Evolutionary conservation across 306 rosid genomes (phyloP).

Genomic region (Prunus mume): DNA sequence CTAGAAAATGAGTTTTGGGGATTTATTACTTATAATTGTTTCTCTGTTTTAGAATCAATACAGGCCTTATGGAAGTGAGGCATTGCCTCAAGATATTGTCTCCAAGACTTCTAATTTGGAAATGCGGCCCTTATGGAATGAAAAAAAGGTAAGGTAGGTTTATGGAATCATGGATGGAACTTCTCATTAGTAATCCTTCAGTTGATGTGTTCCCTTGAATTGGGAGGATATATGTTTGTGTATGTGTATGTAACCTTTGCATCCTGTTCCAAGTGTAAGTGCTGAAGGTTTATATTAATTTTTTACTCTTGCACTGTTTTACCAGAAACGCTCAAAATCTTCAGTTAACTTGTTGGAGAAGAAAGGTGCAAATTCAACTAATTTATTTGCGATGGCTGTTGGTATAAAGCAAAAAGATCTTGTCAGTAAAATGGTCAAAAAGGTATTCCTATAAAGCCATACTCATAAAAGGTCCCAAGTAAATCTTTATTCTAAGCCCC

Average conservation of each 20-base stretch:
- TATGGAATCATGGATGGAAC: neutral
- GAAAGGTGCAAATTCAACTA: conserved; percentile 37
- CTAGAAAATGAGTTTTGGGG: neutral
- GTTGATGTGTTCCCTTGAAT: neutral
- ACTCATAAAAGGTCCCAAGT: neutral
- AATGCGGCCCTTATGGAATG: conserved; percentile 61
- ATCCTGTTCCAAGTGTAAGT: neutral
- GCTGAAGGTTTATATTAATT: neutral
- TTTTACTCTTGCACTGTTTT: neutral
- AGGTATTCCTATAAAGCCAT: conserved; percentile 43
- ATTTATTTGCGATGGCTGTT: conserved; percentile 64
- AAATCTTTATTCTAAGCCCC: neutral
- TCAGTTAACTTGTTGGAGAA: conserved; percentile 22
- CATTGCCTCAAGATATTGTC: conserved; percentile 73
- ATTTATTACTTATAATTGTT: conserved; percentile 29
- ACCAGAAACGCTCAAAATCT: neutral
- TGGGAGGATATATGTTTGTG: neutral
- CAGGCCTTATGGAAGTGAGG: conserved; percentile 73
- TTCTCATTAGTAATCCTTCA: neutral
- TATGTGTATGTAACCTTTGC: neutral
- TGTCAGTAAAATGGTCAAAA: conserved; percentile 69
- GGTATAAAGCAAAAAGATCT: conserved; percentile 80
- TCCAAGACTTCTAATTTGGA: conserved; percentile 58
- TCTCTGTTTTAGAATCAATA: conserved; percentile 53
- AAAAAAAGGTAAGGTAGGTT: conserved; percentile 20